Conservation (phyloP, 202 grass and related monocot genomes). For the Bolboschoenoplectus hybrid region DNA sequence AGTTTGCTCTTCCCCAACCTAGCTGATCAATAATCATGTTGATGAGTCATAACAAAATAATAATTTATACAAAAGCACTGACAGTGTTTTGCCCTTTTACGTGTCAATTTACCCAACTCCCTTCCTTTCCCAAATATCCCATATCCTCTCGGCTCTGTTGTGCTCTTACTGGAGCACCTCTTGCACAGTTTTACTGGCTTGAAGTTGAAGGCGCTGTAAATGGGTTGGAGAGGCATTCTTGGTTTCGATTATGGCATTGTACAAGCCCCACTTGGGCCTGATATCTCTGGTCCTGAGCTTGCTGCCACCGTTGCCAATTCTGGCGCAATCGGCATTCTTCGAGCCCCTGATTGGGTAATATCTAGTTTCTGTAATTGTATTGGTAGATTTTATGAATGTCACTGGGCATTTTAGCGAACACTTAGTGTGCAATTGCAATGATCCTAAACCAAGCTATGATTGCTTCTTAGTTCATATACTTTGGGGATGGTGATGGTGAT, state of each 20-base stretch:
- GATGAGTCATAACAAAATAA: neutral
- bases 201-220: neutral
- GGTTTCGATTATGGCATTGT: constrained; percentile 86
- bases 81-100: neutral
- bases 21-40: neutral
- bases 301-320: constrained; percentile 82
- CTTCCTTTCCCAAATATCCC: neutral
- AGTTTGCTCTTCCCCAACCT: constrained; percentile 14
- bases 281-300: constrained; percentile 90
- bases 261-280: constrained; percentile 85
- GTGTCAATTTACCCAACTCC: neutral
- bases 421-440: neutral
- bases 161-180: neutral
- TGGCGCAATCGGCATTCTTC: constrained; percentile 75
- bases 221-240: constrained; percentile 87
- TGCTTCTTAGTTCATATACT: neutral
- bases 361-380: neutral
- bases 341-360: constrained; percentile 86
- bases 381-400: neutral
- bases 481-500: neutral
- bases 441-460: neutral
- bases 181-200: constrained; percentile 10
- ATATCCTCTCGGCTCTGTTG: neutral
- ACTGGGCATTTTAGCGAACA: neutral
- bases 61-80: neutral